Evolutionary conservation across 192 early-diverging fungal genomes (phyloP).

Genomic region (Dissophora globulifera): DNA sequence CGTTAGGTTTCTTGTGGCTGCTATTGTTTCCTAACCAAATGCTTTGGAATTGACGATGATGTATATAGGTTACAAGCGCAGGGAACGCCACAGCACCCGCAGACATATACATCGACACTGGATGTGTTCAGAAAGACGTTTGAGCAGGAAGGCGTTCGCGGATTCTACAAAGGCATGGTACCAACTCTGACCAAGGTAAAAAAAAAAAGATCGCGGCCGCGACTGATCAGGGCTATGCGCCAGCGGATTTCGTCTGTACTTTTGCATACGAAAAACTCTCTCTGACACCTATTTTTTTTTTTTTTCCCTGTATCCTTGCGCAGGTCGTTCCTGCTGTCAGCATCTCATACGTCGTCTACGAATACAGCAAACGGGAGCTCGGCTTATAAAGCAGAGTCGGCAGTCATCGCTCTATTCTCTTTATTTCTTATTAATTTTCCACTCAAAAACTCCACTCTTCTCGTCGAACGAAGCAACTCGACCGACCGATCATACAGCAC

Average conservation of each 20-base stretch:
- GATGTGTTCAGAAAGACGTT: conserved; percentile 74
- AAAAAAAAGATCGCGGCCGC: no score
- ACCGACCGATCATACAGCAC: no score
- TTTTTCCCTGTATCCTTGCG: not conserved
- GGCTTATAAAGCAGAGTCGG: conserved; percentile 19
- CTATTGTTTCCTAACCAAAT: no score
- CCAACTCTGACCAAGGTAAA: conserved; percentile 81
- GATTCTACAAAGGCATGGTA: conserved; percentile 81
- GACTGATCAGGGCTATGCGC: no score
- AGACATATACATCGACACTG: conserved; percentile 68
- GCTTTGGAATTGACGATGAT: no score
- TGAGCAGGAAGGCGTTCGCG: conserved; percentile 66
- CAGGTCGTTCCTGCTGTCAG: conserved; percentile 78
- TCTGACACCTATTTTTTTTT: not conserved
- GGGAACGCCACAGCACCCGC: conserved; percentile 79
- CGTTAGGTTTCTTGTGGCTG: no score
- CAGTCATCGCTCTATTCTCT: not conserved
- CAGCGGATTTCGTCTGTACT: not conserved
- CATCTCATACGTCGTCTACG: conserved; percentile 80
- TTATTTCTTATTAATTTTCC: no score
- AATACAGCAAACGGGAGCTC: conserved; percentile 55
- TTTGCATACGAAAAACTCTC: not conserved
- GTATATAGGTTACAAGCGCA: conserved; percentile 77
- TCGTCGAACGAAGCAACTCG: no score
- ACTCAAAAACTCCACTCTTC: no score